Percentiles rank a stretch among this genome's conserved stretches.
phyloP scores from a whole-genome alignment of 164 flowering plant genomes.

The Protea cynaroides region DNA sequence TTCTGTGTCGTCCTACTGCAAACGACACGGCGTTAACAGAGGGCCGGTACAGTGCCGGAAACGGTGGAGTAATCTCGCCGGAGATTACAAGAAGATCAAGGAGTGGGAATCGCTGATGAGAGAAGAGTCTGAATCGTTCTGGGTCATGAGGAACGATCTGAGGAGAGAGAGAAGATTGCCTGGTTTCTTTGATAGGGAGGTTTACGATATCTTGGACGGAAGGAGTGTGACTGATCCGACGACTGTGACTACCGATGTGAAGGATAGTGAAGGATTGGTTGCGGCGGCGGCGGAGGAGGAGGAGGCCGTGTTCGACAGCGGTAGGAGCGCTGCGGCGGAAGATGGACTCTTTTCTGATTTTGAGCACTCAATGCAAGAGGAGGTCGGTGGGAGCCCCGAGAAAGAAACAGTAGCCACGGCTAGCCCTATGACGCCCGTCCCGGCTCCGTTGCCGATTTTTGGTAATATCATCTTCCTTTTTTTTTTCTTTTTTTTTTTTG shows the following conservation, averaged over 20 bases:
- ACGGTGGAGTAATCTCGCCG: slow-evolving; percentile 88
- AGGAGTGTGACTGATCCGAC: slow-evolving; percentile 10
- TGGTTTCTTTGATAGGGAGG: slow-evolving; percentile 83
- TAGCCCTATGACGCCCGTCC: slow-evolving; percentile 6
- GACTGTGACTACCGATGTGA: slow-evolving; percentile 9
- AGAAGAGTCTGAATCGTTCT: slow-evolving; percentile 61
- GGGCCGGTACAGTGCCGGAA: slow-evolving; percentile 95
- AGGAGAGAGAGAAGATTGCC: slow-evolving; percentile 75
- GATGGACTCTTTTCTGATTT: slow-evolving; percentile 71
- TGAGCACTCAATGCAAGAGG: slow-evolving; percentile 33
- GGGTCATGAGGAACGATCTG: slow-evolving; percentile 85
- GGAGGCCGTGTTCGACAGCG: slow-evolving; percentile 50
- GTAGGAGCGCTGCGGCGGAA: slow-evolving; percentile 52
- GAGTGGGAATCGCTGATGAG: slow-evolving; percentile 55
- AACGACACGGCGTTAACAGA: slow-evolving; percentile 72
- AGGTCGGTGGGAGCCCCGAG: slow-evolving; percentile 25
- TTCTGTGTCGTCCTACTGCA: slow-evolving; percentile 77
- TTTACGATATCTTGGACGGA: slow-evolving; percentile 69
- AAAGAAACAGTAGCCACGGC: slow-evolving; percentile 16
- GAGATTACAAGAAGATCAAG: slow-evolving; percentile 83
- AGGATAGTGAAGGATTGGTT: slow-evolving; percentile 7
- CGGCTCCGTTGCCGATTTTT: slow-evolving; percentile 41
- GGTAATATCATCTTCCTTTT: slow-evolving; percentile 28
- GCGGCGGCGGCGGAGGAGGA: slow-evolving; percentile 17
- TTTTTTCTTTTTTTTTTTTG: too few relatives aligned